Base-by-base conservation (phyloP, 1,284 basidiomycete species). In the Ceratobasidium sp. region DNA sequence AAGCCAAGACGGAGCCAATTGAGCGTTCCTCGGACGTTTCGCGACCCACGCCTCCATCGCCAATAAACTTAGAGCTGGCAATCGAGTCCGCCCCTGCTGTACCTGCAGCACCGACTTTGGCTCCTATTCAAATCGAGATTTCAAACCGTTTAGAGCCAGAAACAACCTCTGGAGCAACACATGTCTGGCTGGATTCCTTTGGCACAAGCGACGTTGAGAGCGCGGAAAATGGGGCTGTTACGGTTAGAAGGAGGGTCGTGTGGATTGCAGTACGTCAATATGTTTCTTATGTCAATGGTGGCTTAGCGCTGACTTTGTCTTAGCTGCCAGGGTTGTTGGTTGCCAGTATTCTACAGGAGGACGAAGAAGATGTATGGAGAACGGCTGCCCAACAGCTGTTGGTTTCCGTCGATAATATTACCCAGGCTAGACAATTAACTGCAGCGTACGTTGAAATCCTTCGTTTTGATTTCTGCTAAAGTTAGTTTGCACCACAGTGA, bases 241-340 rank as follows among this genome's bases (percentile, higher is more conserved):
- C 36, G 24, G 45, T 41, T 15, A 72, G 48, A 56, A 62, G 44
- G 36, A 29, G 33, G 45, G 27, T 72, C 14, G 41, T 45, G 31
- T 72, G 69, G 69, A 15, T 72, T 33, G 69, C 69, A 17, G 69
- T 72, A 60, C 11, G 69, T 41, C 11, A 11, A 41, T 11, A 41
- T 41, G 11, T 60, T 17, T 6, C 1, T 22, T 29, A 24, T 53
- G 24, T 41, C 11, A 41, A 41, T 41, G 36, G 11, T 41, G 36
- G 36, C 36, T 41, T 41, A 11, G 11, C 36, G 36, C 48, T 62
- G 27, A 72, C 15, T 11, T 1, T 27, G 15, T 3, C 19, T 9
- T 14, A 72, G 69, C 31, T 62, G 22, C 69, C 69, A 14, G 69
- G 69, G 29, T 27, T 72, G 31, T 59, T 72, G 14, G 47, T 72